These are phyloP conservation scores for Globisporangium mamillatum DNA, from an alignment of 352 stramenopile genomes.

Conservation along the genomic window DNA sequence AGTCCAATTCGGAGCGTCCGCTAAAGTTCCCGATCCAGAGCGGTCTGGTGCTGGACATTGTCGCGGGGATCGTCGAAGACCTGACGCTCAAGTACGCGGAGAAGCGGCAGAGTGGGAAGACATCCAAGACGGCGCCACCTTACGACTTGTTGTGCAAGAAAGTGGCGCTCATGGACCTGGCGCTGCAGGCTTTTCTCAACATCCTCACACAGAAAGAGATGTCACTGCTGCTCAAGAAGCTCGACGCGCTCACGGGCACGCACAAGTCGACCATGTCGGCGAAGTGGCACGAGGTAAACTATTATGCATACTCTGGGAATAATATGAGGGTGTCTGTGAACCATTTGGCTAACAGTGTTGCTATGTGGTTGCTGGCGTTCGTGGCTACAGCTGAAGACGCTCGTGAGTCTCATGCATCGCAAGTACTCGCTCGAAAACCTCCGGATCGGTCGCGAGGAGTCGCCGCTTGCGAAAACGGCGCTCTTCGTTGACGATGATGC, in stretches of 20 bases:
- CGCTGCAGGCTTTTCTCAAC: constrained; percentile 76
- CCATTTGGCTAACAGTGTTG: neutral
- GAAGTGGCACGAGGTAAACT: constrained; percentile 74
- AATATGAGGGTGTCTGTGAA: neutral
- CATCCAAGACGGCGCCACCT: constrained; percentile 32
- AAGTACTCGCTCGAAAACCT: constrained; percentile 85
- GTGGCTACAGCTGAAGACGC: constrained; percentile 59
- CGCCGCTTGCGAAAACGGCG: constrained; percentile 36
- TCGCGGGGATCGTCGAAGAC: constrained; percentile 74
- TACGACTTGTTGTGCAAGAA: constrained; percentile 82
- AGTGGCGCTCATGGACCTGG: constrained; percentile 79
- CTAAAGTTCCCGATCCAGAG: constrained; percentile 80
- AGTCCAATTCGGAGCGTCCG: constrained; percentile 56
- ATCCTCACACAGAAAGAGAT: constrained; percentile 70
- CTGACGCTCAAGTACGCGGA: constrained; percentile 69
- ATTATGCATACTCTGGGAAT: no score
- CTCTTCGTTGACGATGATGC: constrained; percentile 41
- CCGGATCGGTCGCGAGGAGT: constrained; percentile 47
- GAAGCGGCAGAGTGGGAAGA: constrained; percentile 43
- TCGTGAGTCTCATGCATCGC: constrained; percentile 80
- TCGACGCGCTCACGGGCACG: constrained; percentile 62
- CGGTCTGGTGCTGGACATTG: constrained; percentile 74
- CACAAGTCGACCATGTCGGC: constrained; percentile 81
- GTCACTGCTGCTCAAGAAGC: constrained; percentile 60
- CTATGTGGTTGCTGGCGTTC: neutral